These are phyloP conservation scores for Leishmania braziliensis DNA, from an alignment of 208 protist species.

Conservation along the genomic window DNA sequence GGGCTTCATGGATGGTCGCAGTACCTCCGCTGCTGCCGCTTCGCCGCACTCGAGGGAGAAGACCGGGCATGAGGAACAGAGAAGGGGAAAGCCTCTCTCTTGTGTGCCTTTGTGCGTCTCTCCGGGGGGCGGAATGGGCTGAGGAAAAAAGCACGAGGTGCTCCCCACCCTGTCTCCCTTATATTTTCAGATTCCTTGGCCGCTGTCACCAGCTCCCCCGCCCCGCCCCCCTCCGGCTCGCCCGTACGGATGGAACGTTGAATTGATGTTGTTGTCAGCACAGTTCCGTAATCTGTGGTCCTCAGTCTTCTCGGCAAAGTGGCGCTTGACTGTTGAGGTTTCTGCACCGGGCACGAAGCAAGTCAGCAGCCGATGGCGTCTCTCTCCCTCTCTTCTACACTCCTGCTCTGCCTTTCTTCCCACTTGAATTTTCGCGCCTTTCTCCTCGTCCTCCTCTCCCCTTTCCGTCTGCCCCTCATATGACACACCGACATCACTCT, in stretches of 20 bases:
- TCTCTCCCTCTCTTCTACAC: background rate
- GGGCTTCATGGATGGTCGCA: background rate
- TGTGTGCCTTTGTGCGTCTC: too few relatives aligned
- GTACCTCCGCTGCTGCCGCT: background rate
- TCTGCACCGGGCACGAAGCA: background rate
- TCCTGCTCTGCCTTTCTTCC: background rate
- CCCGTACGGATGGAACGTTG: background rate
- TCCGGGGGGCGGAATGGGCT: too few relatives aligned
- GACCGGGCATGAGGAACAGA: background rate
- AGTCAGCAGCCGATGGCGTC: background rate
- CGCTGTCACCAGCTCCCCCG: background rate
- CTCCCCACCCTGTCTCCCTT: background rate
- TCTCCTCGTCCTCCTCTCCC: conserved; percentile 16
- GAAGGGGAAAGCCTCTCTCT: too few relatives aligned
- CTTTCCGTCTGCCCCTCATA: background rate
- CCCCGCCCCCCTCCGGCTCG: too few relatives aligned
- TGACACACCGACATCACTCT: background rate
- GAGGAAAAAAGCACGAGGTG: background rate
- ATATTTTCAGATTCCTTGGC: background rate
- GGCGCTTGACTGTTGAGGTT: background rate
- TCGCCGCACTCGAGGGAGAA: background rate
- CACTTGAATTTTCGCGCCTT: conserved; percentile 2
- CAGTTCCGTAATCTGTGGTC: background rate
- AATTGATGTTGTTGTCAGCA: background rate
- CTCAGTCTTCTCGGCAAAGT: background rate